Evolutionary conservation across 208 protist species (phyloP).

Genomic region (Leishmania lainsoni): DNA sequence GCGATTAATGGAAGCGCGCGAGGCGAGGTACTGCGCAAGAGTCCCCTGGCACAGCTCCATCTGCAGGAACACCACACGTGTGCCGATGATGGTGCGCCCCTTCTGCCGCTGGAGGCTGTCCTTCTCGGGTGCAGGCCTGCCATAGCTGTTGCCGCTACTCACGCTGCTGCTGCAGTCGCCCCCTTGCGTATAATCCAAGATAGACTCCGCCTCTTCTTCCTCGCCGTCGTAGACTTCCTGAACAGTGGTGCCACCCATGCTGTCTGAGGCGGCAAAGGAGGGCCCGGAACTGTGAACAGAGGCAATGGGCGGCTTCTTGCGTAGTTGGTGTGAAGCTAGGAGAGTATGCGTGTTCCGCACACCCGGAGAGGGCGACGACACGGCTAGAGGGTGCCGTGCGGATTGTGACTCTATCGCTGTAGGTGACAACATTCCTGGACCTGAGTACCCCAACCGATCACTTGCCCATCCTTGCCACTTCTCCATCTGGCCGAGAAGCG

Average conservation of each 20-base stretch:
- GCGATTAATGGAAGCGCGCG: constrained; percentile 53
- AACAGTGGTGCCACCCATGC: not conserved
- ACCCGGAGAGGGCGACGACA: not conserved
- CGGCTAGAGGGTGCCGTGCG: not conserved
- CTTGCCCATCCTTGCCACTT: not conserved
- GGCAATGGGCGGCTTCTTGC: not conserved
- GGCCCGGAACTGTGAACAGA: not conserved
- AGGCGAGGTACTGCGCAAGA: constrained; percentile 58
- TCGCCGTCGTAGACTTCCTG: not conserved
- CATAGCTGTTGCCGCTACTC: not conserved
- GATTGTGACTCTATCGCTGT: not conserved
- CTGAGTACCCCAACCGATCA: not conserved
- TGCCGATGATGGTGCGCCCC: constrained; percentile 37
- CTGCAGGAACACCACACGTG: constrained; percentile 81
- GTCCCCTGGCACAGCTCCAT: constrained; percentile 88
- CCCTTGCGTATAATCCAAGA: constrained; percentile 3
- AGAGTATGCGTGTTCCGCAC: not conserved
- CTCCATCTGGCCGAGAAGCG: not conserved
- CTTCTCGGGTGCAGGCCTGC: not conserved
- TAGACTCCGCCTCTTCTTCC: not conserved
- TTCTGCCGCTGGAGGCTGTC: not conserved
- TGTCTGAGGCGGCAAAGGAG: not conserved
- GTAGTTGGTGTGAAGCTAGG: not conserved
- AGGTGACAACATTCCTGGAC: not conserved
- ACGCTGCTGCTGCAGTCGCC: not conserved